Evolutionary conservation across 495 filamentous ascomycete genomes (phyloP).

Genomic region (Friedmanniomyces simplex): DNA sequence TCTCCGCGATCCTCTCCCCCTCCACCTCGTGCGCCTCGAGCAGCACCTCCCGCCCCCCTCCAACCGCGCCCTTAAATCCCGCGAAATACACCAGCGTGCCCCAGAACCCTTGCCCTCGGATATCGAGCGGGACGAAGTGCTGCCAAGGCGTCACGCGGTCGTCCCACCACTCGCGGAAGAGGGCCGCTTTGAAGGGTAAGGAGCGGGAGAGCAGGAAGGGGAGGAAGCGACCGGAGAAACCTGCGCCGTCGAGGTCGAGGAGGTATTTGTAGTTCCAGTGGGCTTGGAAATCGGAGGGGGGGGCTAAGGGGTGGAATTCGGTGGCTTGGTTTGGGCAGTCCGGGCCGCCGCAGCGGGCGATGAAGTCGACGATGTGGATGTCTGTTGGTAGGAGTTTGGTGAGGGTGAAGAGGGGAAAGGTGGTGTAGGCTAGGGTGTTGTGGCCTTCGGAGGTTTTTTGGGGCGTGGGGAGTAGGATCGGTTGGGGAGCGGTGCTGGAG

Average conservation of each 20-base stretch:
- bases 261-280: slow-evolving; percentile 56
- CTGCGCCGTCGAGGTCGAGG: slow-evolving; percentile 60
- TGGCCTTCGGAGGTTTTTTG: not conserved
- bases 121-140: slow-evolving; percentile 68
- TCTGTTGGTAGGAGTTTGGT: slow-evolving; percentile 14
- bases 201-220: slow-evolving; percentile 51
- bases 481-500: slow-evolving; percentile 19
- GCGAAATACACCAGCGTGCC: slow-evolving; percentile 29
- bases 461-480: slow-evolving; percentile 29
- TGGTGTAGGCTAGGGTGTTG: slow-evolving; percentile 13
- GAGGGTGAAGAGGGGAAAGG: slow-evolving; percentile 11
- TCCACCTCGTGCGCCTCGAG: slow-evolving; percentile 36
- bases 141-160: slow-evolving; percentile 60
- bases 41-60: slow-evolving; percentile 2
- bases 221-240: slow-evolving; percentile 53
- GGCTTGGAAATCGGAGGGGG: slow-evolving; percentile 42
- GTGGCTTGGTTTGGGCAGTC: slow-evolving; percentile 39
- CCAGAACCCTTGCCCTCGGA: slow-evolving; percentile 38
- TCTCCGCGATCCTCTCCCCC: slow-evolving; percentile 53
- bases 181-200: slow-evolving; percentile 51
- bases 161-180: slow-evolving; percentile 71
- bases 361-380: slow-evolving; percentile 33
- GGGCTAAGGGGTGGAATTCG: slow-evolving; percentile 40
- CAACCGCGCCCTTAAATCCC: slow-evolving; percentile 17
- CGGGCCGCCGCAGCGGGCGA: slow-evolving; percentile 41